These are phyloP conservation scores for Fraxinus velutina DNA, from an alignment of 305 asterid species.

Conservation along the genomic window DNA sequence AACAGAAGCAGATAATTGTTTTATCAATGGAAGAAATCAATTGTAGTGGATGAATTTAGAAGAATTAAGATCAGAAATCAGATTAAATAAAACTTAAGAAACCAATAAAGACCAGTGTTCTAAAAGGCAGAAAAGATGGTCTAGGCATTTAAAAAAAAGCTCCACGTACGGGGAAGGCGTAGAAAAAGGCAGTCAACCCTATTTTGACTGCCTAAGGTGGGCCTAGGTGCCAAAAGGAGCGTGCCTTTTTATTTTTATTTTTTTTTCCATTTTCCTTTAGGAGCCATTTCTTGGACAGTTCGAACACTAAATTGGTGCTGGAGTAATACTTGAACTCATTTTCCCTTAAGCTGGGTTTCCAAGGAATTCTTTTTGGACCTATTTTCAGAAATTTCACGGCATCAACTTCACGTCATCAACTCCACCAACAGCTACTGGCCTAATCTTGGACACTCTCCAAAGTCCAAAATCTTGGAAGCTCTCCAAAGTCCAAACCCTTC, in stretches of 20 bases:
- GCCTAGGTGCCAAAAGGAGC: background rate
- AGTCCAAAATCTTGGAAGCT: background rate
- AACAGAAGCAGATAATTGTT: slow-evolving; percentile 6
- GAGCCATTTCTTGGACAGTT: background rate
- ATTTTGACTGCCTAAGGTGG: background rate
- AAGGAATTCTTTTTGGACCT: background rate
- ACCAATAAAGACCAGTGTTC: background rate
- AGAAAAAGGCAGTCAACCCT: background rate
- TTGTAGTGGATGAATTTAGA: background rate
- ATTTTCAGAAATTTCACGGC: background rate
- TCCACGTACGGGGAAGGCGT: background rate
- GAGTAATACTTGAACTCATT: background rate
- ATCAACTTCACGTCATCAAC: background rate
- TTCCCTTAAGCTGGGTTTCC: background rate
- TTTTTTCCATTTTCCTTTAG: background rate
- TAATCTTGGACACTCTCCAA: background rate
- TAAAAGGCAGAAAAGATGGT: background rate
- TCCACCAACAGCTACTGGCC: background rate
- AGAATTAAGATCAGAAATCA: slow-evolving; percentile 7
- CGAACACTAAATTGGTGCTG: background rate
- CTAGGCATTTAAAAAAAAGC: background rate
- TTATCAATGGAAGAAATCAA: background rate
- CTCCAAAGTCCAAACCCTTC: background rate
- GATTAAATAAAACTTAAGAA: slow-evolving; percentile 14
- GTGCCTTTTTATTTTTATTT: background rate